Base-by-base conservation (phyloP, 2,329 filamentous ascomycete species). In the Claviceps digitariae region DNA sequence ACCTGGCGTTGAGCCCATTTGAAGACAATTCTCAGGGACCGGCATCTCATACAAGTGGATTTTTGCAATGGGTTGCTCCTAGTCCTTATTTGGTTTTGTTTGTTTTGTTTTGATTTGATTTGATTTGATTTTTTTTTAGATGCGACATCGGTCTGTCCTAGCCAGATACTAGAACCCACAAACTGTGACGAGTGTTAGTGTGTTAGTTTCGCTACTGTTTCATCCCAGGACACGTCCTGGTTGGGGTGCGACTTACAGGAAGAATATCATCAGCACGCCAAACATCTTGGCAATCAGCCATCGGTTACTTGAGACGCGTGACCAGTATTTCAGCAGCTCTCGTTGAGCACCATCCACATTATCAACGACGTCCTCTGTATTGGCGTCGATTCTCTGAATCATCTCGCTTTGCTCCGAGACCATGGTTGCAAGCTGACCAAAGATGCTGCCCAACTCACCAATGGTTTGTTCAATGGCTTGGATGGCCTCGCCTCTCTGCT, bases 391-490 rank as follows among this genome's bases (percentile, higher is more conserved):
- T 50, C 91, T 79, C 70, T 97, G 89, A 59, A 98, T 95, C 86
- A 95, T 95, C 70, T 96, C 93, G 57, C 87, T 89, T 71, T 98
- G 93, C 68, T 98, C 91, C 53, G 86, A 89, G 31, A 98, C 93
- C 93, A 98, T 97, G 60, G 88, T 84, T 38, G 93, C 91, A 50
- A 98, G 74, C 69, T 98, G 91, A 9, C 90, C 88, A 66, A 97
- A 97, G 57, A 96, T 96, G 50, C 74, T 74, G 29, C 93, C 93
- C 1, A 98, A 76, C 67, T 98, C 93, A 57, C 81, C 83, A 61
- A 98, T 98, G 1, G 93, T 98, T 60, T 87, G 84, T 68, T 98
- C 93, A 56, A 98, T 98, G 4, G 90, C 87, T 66, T 97, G 91
- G 58, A 98, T 97, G 0, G 93, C 93, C 67, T 96, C 89, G 20